Base-by-base conservation (phyloP, 148 eudicot species). In the Spergularia marina region DNA sequence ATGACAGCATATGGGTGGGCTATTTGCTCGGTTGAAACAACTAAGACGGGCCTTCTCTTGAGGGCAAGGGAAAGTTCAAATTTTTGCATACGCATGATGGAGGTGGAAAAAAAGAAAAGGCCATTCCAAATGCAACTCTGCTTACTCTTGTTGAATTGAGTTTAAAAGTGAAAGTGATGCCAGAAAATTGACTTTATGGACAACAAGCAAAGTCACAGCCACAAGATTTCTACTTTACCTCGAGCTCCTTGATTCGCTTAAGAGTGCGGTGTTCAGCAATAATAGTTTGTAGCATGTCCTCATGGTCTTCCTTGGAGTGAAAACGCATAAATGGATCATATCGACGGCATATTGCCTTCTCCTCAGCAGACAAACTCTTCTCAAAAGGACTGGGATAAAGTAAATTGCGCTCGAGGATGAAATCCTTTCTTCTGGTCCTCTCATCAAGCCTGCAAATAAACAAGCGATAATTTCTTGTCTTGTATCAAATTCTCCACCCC, bases 351-450 rank as follows among this genome's bases (percentile, higher is more conserved):
- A 93, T 70, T 53, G 92, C 91, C 81, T 74, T 93, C 88, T 91
- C 98, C 81, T 93, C 93, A 25, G 76, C 82, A 18, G 93, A 78
- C 66, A 92, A 86, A 74, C 83, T 84, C 79, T 83, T 87, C 81
- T 87, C 93, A 79, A 90, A 84, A 78, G 90, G 85, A 72, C 81
- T 85, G 51, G 91, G 93, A 78, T 87, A 82, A 59, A 93, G 91
- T 80, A 93, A 82, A 82, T 88, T 84, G 77, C 96, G 87, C 76
- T 93, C 93, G 66, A 93, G 79, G 20, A 93, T 83, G 79, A 93
- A 93, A 81, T 93, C 89, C 79, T 91, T 93, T 81, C 98, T 86
- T 67, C 96, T 83, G 74, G 88, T 93, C 81, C 96, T 93, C 82
- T 93, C 98, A 83, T 91, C 92, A 72, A 91, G 93, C 88, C 98